These are phyloP conservation scores for Bipolaris cookei DNA, from an alignment of 2,329 filamentous ascomycete genomes.

Conservation along the genomic window DNA sequence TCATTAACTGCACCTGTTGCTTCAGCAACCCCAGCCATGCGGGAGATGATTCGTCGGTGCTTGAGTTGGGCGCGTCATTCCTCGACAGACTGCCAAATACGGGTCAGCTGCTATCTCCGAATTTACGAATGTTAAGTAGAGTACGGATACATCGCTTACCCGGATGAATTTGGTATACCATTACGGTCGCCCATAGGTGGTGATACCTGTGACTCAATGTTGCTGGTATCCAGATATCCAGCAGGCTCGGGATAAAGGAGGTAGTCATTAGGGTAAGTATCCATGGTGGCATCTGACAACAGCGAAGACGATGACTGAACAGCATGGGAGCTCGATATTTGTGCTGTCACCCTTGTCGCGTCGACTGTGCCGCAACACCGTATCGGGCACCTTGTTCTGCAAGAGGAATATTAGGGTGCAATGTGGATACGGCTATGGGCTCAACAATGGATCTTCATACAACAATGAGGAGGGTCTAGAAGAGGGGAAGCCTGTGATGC, in stretches of 20 bases:
- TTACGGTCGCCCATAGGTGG: not conserved
- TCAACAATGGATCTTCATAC: not conserved
- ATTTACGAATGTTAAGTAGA: not conserved
- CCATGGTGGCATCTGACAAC: not conserved
- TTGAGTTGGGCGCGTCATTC: not conserved
- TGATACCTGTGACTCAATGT: not conserved
- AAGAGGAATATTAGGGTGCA: not conserved
- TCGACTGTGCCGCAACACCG: not conserved
- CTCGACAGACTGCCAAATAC: not conserved
- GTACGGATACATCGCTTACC: not conserved
- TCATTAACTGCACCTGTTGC: not conserved
- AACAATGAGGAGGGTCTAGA: not conserved
- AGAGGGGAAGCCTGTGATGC: not conserved
- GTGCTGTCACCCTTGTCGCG: not conserved
- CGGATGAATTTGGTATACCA: not conserved
- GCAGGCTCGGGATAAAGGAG: not conserved
- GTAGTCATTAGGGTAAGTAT: not conserved
- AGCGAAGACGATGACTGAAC: not conserved
- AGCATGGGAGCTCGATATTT: not conserved
- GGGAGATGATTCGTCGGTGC: not conserved
- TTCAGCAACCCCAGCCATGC: not conserved
- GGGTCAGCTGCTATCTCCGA: not conserved
- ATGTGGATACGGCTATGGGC: not conserved
- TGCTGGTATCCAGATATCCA: not conserved
- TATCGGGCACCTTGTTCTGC: not conserved